Conservation (phyloP, 148 eudicot species). For the Talinum fruticosum region DNA sequence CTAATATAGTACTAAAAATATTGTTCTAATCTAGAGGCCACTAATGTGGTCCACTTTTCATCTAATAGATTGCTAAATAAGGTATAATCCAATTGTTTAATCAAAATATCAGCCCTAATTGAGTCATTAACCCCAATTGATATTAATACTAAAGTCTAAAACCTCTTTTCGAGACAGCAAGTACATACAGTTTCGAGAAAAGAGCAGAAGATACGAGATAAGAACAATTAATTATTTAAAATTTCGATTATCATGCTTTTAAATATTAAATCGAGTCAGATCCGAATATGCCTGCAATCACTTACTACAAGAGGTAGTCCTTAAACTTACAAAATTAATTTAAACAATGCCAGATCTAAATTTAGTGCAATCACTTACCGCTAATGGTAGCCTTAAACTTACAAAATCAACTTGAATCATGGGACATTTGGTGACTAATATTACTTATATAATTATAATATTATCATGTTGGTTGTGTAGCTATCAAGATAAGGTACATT, state of each 20-base stretch:
- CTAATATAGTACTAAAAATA: neutral
- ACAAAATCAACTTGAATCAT: neutral
- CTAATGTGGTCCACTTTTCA: neutral
- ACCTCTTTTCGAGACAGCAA: neutral
- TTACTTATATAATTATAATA: neutral
- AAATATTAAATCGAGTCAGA: neutral
- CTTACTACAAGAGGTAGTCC: neutral
- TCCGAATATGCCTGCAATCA: neutral
- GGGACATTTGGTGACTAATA: neutral
- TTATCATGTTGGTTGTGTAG: neutral
- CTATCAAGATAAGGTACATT: neutral
- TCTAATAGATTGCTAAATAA: neutral
- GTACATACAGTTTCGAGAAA: neutral
- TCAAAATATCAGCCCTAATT: neutral
- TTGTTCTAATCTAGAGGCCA: neutral
- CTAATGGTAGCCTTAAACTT: neutral
- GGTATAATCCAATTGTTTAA: neutral
- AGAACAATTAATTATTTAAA: neutral
- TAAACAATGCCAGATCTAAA: neutral
- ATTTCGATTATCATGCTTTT: neutral
- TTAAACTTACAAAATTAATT: neutral
- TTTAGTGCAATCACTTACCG: neutral
- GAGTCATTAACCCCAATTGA: neutral
- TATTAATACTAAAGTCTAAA: neutral
- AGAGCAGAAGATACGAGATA: neutral